Conservation (phyloP, 495 filamentous ascomycete genomes). For the Lophiostoma macrostomum region DNA sequence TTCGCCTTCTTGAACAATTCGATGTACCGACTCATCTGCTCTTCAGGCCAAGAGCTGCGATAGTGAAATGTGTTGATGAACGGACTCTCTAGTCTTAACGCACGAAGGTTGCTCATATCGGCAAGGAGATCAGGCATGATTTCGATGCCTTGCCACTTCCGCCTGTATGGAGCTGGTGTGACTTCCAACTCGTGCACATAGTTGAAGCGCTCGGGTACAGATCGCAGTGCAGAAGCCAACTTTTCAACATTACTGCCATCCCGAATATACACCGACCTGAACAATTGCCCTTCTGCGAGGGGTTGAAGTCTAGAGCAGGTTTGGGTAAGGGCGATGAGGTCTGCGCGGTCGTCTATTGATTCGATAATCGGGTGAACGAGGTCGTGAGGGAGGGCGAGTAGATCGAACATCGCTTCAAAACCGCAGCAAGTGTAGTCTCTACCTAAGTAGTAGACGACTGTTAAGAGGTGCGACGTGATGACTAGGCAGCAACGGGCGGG, state of each 20-base stretch:
- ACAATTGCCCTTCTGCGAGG: not conserved
- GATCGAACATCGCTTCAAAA: not conserved
- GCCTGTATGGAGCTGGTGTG: not conserved
- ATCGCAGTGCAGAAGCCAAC: not conserved
- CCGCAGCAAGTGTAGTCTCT: too few relatives aligned
- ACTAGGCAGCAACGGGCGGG: too few relatives aligned
- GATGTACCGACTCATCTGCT: not conserved
- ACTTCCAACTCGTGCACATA: not conserved
- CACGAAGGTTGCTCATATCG: not conserved
- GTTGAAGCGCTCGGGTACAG: not conserved
- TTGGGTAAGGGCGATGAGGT: constrained; percentile 1
- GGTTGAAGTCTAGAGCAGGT: not conserved
- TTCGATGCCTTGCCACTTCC: not conserved
- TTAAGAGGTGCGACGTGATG: not conserved
- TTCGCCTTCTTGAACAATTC: not conserved
- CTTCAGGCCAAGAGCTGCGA: not conserved
- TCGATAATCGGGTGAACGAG: not conserved
- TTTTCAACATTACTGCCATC: not conserved
- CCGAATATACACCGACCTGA: not conserved
- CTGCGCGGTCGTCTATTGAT: not conserved
- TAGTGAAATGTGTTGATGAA: not conserved
- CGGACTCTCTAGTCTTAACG: not conserved
- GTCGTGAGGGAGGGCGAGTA: not conserved
- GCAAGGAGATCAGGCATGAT: not conserved
- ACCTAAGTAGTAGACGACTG: too few relatives aligned